These are phyloP conservation scores for Dentipellis sp. DNA, from an alignment of 768 basidiomycete genomes.

Conservation along the genomic window DNA sequence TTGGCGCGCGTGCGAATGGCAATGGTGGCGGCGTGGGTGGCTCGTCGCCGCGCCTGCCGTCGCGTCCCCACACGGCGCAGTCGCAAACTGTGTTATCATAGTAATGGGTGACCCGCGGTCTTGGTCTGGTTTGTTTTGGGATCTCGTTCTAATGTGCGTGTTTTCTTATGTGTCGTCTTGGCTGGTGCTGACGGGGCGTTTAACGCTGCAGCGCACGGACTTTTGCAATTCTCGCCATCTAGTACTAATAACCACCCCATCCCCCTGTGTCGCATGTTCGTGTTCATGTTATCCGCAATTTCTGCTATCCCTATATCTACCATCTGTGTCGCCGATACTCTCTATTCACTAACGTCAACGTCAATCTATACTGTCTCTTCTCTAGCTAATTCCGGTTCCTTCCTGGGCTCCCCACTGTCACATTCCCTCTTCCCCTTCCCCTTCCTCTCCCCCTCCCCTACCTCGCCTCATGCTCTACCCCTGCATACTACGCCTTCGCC, in stretches of 20 bases:
- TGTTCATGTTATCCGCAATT: too few species aligned
- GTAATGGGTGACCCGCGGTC: not conserved
- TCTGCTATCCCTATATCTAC: not conserved
- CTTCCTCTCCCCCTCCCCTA: too few species aligned
- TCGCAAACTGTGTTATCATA: not conserved
- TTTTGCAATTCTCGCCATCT: not conserved
- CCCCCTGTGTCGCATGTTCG: not conserved
- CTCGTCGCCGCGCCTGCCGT: too few species aligned
- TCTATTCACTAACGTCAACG: not conserved
- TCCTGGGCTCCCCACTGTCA: not conserved
- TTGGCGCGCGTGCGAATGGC: slow-evolving; percentile 28
- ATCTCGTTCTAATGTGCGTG: not conserved
- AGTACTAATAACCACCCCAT: not conserved
- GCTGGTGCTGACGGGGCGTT: not conserved
- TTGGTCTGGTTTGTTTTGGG: not conserved
- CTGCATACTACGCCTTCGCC: not conserved
- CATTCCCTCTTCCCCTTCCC: not conserved
- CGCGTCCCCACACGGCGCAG: too few species aligned
- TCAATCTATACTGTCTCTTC: not conserved
- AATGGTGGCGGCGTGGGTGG: not conserved
- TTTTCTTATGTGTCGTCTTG: not conserved
- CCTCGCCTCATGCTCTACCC: too few species aligned
- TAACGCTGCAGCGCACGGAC: not conserved
- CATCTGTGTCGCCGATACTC: not conserved
- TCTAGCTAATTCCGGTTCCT: not conserved